Base-by-base conservation (phyloP, 1,139 yeast species). In the Saccharomyces pastorianus region DNA sequence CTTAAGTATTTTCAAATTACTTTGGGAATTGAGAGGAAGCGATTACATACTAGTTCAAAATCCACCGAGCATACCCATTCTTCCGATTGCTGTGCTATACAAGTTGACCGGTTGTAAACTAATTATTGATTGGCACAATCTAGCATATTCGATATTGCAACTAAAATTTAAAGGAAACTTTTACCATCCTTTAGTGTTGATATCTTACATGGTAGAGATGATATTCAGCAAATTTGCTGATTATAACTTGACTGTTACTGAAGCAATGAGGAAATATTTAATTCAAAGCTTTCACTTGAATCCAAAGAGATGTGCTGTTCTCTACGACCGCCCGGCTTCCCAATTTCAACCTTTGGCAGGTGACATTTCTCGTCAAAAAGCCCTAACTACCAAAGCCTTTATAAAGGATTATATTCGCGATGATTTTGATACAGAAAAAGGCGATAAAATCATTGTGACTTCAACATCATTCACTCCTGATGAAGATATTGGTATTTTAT, bases 381-480 rank as follows among this genome's bases (percentile, higher is more conserved):
- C 61, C 7, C 42, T 66, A 44, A 67, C 71, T 52, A 61, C 66
- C 0, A 72, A 72, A n/a, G 52, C 55, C 8, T 71, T 83, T 3
- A 72, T 79, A 47, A 60, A 68, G 27, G 60, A 61, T 28, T 65
- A 67, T 2, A 56, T 84, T 0, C 31, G n/a, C 55, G 65, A 68
- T 2, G 70, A 68, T 26, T 73, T 72, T 52, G 63, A 70, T 55
- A 49, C 66, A 5, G 60, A 65, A 0, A 65, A 71, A 47, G 69
- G 68, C 0, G 88, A 85, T 64, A 84, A 82, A 60, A 72, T 91
- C 8, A 64, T 93, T 14, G 82, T 93, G 4, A 85, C 95, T 1
- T 85, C 97, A 0, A 93, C 99, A 0, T 89, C 97, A 0, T 95
- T 90, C 68, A 93, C 99, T 0, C 95, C 95, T 0, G 99, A 95